Evolutionary conservation across 192 early-diverging fungal species (phyloP), one percentile per base, ranked within the genome.

Genomic region (Coemansia sp.): DNA sequence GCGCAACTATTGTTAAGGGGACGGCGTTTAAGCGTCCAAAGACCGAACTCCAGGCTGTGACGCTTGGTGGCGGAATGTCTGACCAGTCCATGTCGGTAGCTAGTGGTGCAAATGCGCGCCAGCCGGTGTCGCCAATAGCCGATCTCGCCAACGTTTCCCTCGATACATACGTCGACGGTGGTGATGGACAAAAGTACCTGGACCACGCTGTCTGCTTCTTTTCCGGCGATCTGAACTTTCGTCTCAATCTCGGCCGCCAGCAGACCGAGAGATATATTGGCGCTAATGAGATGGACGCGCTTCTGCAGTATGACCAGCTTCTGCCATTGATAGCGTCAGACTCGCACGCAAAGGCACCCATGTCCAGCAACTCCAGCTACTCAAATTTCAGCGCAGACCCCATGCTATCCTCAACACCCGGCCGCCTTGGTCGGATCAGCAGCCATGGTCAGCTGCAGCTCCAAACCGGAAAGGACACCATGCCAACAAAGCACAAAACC

Each of bases 171-270:
- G 77, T 69, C 6, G 71, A 86, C 38, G 94, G 93, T 50, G 96
- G 95, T 42, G 94, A 98, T 68, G 96, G 96, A 20, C 81, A 85
- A n/a, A 70, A 84, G 42, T 87, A 92, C 25, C 63, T 94, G 69
- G 94, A 92, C 64, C 89, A 92, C 56, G 87, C 86, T 36, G 66
- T 84, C 23, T 85, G 85, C 57, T 87, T 92, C 72, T 82, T 90
- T 22, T 86, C 87, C n/a, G 95, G 95, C n/a, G 97, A 98, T 71
- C 83, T 97, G 33, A 98, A 98, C 73, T 98, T 96, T 75, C 87
- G 96, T 19, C 92, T 97, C 59, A 85, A 91, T 31, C 75, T 88
- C 60, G 50, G 81, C 8, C 87, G 93, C 17, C 82, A 88, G 37
- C 70, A 82, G 30, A 93, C 90, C 2, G 75, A 85, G 22, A 59